Evolutionary conservation across 768 basidiomycete genomes (phyloP), one percentile per base, ranked within the genome.

Genomic region (Tubosaeta sp.): DNA sequence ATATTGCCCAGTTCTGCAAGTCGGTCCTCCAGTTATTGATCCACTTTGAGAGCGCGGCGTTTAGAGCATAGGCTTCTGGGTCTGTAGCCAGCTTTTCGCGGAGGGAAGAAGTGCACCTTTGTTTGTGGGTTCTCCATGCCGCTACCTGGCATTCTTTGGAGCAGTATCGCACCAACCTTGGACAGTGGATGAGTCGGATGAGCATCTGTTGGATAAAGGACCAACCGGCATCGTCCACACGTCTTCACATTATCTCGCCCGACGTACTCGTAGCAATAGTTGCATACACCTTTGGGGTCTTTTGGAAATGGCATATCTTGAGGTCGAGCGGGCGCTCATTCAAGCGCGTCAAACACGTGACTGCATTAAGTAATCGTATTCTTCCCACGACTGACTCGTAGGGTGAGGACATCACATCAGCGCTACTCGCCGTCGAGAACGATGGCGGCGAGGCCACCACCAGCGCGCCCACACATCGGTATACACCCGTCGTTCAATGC

Each of bases 381-480:
- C 22, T 39, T 65, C 55, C 18, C 62, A 63, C 49, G 36, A 1
- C 4, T n/a, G 27, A 27, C n/a, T n/a, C n/a, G n/a, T n/a, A 9
- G 9, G 25, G 25, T 8, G 25, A 27, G 27, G 27, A 6, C 27
- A 27, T 27, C 27, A 27, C 6, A 27, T 13, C 43, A 16, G 13
- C 32, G 32, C 29, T 51, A 34, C 53, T 54, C 59, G 55, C 49
- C 57, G 57, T 66, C 59, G 59, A 53, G 51, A 35, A 58, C 64
- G 59, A 76, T 76, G 75, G 60, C 71, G 68, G 76, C 84, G 53
- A 77, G 83, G 59, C 79, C 87, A 24, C 86, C 86, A 41, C 86
- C 87, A 59, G 76, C 86, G 44, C 77, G 85, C 44, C 87, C 86
- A 40, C 86, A 88, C 70, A 79, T 85, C 54, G 85, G 78, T 38